Evolutionary conservation across 2,329 filamentous ascomycete species (phyloP), one percentile per base, ranked within the genome.

Genomic region (Ascochyta viciae-villosae): DNA sequence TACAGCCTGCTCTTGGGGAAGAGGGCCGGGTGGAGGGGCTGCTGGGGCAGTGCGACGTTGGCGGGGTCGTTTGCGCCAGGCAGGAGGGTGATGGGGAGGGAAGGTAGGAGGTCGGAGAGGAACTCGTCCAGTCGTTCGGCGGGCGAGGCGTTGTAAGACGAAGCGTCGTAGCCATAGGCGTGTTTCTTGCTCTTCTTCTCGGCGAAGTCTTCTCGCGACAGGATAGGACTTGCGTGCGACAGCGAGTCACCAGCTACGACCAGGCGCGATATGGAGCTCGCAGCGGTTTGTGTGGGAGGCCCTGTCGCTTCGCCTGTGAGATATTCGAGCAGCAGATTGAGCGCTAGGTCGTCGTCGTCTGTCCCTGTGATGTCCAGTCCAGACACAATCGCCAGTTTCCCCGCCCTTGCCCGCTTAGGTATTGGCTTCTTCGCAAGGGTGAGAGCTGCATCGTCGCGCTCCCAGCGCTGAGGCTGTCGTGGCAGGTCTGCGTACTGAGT

Each of bases 191-290:
- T 41, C 64, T 71, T 82, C 71, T 71, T 71, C 7, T 66, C 70
- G 19, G 70, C 71, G 31, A 82, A 70, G 47, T 81, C 79, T 54
- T 83, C 78, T 43, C 79, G 72, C 6, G 77, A 75, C 0, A 80
- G 76, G 16, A 81, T 80, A 9, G 76, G 80, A 23, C 73, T 80
- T 40, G 73, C 77, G 44, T 83, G 75, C 2, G 80, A 76, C 46
- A 98, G 87, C 1, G 92, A 96, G 76, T 98, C 94, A 37, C 95
- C 95, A 0, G 93, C 94, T 64, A 99, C 91, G 63, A 99, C 87
- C 19, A 99, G 84, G 15, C 94, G 86, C 57, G 89, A 91, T 61
- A 99, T 96, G 13, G 83, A 83, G 1, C 87, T 82, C 2, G 87
- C 78, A 26, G 83, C 79, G 16, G 80, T 74, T 68, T 92, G 89